Evolutionary conservation across 176 grass and related monocot genomes (phyloP).

Genomic region (Thinopyrum elongatum): DNA sequence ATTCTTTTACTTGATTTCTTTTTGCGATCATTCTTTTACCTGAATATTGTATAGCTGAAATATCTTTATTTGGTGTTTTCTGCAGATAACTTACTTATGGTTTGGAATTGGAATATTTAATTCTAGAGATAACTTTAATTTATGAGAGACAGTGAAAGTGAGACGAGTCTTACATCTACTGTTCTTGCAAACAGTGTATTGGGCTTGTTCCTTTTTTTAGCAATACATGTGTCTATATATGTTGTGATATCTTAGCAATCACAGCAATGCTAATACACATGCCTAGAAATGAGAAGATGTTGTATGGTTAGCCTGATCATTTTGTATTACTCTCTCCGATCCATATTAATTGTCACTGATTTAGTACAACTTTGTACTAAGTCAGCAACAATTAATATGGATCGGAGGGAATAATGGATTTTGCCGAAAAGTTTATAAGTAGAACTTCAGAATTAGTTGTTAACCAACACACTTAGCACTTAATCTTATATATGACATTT

Average conservation of each 20-base stretch:
- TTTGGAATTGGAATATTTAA: background rate
- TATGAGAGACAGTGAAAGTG: background rate
- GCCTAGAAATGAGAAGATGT: background rate
- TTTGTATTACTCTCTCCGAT: background rate
- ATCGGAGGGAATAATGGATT: background rate
- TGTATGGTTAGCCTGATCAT: constrained; percentile 9
- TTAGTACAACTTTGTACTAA: too few relatives aligned
- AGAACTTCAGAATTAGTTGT: background rate
- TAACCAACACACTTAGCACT: constrained; percentile 7
- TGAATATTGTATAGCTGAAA: background rate
- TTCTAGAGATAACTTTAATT: background rate
- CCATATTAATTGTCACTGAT: too few relatives aligned
- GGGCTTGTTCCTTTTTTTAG: background rate
- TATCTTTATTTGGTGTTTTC: constrained; percentile 3
- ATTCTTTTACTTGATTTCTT: background rate
- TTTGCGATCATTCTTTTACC: background rate
- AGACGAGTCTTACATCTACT: background rate
- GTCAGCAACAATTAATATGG: too few relatives aligned
- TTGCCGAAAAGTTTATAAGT: constrained; percentile 14
- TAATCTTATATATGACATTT: constrained; percentile 24
- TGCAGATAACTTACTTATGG: background rate
- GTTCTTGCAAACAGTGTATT: background rate
- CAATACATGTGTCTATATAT: background rate
- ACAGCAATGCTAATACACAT: background rate
- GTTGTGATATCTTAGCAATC: constrained; percentile 1